A percentile compares a stretch with the other conserved stretches of the same genome.
These are phyloP conservation scores for Aschersonia sp. DNA, from an alignment of 2,329 filamentous ascomycete species.

Conservation along the genomic window DNA sequence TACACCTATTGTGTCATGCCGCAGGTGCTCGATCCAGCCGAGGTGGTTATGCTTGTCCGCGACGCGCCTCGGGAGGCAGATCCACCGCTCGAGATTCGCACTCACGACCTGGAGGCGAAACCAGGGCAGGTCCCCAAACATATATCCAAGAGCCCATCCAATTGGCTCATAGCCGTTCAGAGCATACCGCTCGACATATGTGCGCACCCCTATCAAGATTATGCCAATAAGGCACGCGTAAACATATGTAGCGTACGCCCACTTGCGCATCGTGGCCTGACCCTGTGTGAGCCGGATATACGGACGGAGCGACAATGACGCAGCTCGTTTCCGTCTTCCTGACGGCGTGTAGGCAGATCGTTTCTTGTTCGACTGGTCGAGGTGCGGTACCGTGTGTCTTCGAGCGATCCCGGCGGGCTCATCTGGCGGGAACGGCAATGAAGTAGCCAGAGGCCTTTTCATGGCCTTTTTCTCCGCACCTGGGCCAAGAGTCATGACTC, in stretches of 20 bases:
- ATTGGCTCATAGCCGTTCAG: slow-evolving; percentile 65
- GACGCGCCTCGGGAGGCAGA: slow-evolving; percentile 45
- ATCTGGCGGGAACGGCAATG: not conserved
- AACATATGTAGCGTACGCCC: slow-evolving; percentile 68
- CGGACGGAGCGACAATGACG: slow-evolving; percentile 49
- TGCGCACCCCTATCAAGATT: slow-evolving; percentile 56
- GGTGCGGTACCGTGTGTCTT: slow-evolving; percentile 38
- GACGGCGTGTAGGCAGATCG: slow-evolving; percentile 41
- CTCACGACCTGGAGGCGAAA: slow-evolving; percentile 59
- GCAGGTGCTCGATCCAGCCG: slow-evolving; percentile 52
- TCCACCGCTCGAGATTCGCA: slow-evolving; percentile 58
- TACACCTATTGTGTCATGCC: slow-evolving; percentile 49
- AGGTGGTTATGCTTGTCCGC: slow-evolving; percentile 18
- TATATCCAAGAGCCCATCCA: slow-evolving; percentile 82
- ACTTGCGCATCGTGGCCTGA: slow-evolving; percentile 65
- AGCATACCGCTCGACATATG: slow-evolving; percentile 52
- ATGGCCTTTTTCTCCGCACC: slow-evolving; percentile 3
- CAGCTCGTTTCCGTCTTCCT: slow-evolving; percentile 49
- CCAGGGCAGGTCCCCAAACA: slow-evolving; percentile 62
- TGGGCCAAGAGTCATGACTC: slow-evolving; percentile 17
- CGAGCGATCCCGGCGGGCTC: slow-evolving; percentile 11
- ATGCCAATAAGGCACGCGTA: slow-evolving; percentile 53
- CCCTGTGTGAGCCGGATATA: slow-evolving; percentile 68
- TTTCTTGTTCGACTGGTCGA: slow-evolving; percentile 17
- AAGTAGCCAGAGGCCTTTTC: not conserved